These are phyloP conservation scores for Aspergillus pseudoterreus DNA, from an alignment of 2,329 filamentous ascomycete species.

Conservation along the genomic window DNA sequence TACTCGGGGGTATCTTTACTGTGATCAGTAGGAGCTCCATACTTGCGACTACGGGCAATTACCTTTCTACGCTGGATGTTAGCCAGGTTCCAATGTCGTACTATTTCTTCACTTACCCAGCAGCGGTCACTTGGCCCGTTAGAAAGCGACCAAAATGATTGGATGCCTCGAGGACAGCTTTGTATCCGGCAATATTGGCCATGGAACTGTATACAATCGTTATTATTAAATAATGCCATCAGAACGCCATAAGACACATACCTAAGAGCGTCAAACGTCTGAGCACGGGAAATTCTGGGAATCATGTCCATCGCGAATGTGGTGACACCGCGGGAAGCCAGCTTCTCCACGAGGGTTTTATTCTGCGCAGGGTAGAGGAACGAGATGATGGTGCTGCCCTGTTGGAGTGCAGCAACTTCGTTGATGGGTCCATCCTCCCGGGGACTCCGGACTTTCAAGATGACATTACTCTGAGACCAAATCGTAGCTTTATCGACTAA, in stretches of 20 bases:
- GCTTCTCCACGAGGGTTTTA: conserved; percentile 66
- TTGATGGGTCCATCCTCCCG: conserved; percentile 54
- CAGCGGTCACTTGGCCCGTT: conserved; percentile 85
- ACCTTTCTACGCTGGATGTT: conserved; percentile 22
- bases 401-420: conserved; percentile 65
- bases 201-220: conserved; percentile 63
- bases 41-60: neutral
- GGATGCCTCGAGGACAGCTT: conserved; percentile 82
- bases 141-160: conserved; percentile 86
- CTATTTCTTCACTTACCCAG: conserved; percentile 52
- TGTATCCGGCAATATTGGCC: conserved; percentile 93
- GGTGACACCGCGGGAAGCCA: conserved; percentile 68
- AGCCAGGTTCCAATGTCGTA: conserved; percentile 7
- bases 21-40: neutral
- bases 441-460: conserved; percentile 80
- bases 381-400: conserved; percentile 72
- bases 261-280: conserved; percentile 77
- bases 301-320: conserved; percentile 92
- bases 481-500: conserved; percentile 66
- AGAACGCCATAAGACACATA: conserved; percentile 8
- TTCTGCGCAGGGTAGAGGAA: conserved; percentile 83
- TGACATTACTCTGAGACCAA: conserved; percentile 71
- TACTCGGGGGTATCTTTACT: conserved; percentile 74
- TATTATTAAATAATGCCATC: neutral
- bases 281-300: conserved; percentile 81